These are phyloP conservation scores for Metrosideros polymorpha DNA, from an alignment of 441 rosid genomes.

Conservation along the genomic window DNA sequence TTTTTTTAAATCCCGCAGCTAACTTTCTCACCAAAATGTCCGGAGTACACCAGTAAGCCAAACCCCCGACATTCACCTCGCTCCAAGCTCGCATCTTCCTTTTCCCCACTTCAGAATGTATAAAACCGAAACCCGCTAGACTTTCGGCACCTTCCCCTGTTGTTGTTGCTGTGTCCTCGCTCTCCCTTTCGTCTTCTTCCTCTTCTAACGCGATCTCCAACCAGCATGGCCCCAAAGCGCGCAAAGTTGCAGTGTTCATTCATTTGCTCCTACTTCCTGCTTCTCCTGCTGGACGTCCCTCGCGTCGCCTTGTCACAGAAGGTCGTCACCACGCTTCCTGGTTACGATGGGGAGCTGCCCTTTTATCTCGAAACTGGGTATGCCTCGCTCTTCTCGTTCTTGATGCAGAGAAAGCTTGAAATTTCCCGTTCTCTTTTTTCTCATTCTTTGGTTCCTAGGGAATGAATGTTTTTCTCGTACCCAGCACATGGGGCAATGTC, in stretches of 20 bases:
- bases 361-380: constrained; percentile 18
- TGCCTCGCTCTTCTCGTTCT: background rate
- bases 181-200: background rate
- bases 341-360: constrained; percentile 14
- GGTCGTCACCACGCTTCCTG: constrained; percentile 9
- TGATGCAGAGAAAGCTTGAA: background rate
- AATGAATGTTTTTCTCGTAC: background rate
- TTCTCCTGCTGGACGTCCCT: background rate
- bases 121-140: background rate
- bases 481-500: background rate
- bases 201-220: background rate
- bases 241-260: background rate
- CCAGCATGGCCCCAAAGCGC: background rate
- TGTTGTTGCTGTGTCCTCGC: accelerated
- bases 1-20: background rate
- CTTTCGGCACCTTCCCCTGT: too few species aligned
- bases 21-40: background rate
- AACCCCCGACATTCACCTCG: background rate
- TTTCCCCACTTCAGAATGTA: background rate
- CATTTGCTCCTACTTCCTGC: background rate
- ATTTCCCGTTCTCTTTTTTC: background rate
- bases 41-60: background rate
- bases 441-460: background rate
- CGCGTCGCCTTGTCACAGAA: background rate
- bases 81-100: background rate